Conservation (phyloP, 805 yeast species). For the Jamesozyma spencerorum region DNA sequence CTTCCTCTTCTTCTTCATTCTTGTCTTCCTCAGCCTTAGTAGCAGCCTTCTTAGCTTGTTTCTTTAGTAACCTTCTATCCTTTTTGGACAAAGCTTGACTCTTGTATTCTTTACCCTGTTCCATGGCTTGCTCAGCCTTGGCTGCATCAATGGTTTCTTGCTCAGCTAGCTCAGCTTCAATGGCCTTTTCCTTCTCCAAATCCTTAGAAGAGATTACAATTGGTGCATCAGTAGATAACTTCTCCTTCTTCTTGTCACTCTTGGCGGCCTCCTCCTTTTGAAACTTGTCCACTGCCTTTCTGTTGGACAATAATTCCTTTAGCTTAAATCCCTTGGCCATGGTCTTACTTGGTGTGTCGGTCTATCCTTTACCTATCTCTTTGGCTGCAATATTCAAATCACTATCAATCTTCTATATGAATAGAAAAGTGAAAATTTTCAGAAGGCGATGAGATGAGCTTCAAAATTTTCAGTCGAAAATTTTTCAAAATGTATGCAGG, state of each 20-base stretch:
- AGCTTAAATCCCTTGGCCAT: constrained; percentile 30
- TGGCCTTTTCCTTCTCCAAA: constrained; percentile 14
- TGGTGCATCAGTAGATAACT: constrained; percentile 23
- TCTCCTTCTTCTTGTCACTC: constrained; percentile 14
- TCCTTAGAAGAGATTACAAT: constrained; percentile 29
- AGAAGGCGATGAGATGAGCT: background rate
- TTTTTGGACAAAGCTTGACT: constrained; percentile 45
- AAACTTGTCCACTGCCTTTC: constrained; percentile 19
- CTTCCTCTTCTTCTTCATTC: constrained; percentile 30
- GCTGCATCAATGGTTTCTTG: constrained; percentile 8
- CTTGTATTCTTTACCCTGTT: constrained; percentile 33
- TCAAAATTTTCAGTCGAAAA: background rate
- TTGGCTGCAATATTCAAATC: too few species aligned
- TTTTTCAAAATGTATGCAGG: background rate
- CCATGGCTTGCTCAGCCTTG: constrained; percentile 4
- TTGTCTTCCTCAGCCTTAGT: constrained; percentile 9
- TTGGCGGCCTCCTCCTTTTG: constrained; percentile 19
- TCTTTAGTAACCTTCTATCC: constrained; percentile 39
- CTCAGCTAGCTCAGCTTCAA: background rate
- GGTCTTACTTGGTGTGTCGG: background rate
- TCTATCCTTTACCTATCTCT: too few species aligned
- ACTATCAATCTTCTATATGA: background rate
- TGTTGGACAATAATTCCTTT: constrained; percentile 23
- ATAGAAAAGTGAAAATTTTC: constrained; percentile 3
- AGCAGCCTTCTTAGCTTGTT: constrained; percentile 51